Evolutionary conservation across 2,329 filamentous ascomycete species (phyloP).

Genomic region (Trichoderma sp.): DNA sequence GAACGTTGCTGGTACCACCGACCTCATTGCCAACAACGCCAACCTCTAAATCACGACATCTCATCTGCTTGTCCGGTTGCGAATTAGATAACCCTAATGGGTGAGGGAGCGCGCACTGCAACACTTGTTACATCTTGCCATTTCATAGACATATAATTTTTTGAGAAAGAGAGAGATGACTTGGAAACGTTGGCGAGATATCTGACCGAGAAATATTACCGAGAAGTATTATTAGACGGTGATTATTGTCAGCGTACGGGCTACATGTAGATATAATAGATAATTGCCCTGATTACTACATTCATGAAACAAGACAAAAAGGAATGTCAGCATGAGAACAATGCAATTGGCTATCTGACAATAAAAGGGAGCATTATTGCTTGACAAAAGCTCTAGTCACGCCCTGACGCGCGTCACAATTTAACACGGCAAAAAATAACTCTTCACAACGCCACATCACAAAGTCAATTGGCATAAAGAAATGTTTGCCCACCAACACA

Average conservation of each 20-base stretch:
- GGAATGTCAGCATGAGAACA: not conserved
- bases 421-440: not conserved
- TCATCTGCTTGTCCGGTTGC: not conserved
- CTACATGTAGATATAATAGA: constrained; percentile 2
- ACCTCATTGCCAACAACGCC: constrained; percentile 58
- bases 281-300: not conserved
- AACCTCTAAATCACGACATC: constrained; percentile 24
- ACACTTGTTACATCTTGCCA: not conserved
- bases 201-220: not conserved
- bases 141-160: constrained; percentile 1
- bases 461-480: not conserved
- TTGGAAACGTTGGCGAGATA: not conserved
- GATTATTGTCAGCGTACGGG: not conserved
- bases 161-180: not conserved
- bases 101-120: not conserved
- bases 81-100: not conserved
- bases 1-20: constrained; percentile 46
- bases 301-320: not conserved
- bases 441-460: not conserved
- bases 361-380: not conserved
- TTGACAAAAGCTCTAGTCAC: not conserved
- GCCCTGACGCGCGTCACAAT: not conserved
- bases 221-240: not conserved
- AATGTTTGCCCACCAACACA: constrained; percentile 32
- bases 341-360: not conserved